Evolutionary conservation across 2,329 filamentous ascomycete species (phyloP), one percentile per base, ranked within the genome.

Genomic region (Gnomoniopsis smithogilvyi): DNA sequence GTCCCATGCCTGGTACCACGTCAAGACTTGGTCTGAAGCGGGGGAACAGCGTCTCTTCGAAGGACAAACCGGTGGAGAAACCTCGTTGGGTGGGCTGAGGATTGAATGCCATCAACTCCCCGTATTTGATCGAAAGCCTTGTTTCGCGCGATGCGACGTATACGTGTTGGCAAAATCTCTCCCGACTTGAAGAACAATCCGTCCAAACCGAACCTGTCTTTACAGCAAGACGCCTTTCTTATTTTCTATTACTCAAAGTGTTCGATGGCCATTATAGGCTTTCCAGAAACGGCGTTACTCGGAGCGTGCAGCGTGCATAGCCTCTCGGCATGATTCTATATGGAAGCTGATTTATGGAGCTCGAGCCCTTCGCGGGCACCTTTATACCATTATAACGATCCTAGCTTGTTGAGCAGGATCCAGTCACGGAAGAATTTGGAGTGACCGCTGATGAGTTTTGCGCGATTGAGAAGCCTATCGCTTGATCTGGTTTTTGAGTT

Each of bases 211-310:
- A 41, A 21, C 17, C 43, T 34, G 51, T 21, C 8, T 34, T 15
- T 10, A 46, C 22, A 33, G 17, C 46, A 3, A 4, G 36, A 12
- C n/a, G 14, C 8, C 14, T 1, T 3, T 24, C 7, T 51, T 45
- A 8, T 19, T 46, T 46, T 45, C 38, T 15, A 3, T 43, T 51
- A 12, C 26, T 21, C 17, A 46, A n/a, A 46, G 19, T 38, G 46
- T 51, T 46, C 2, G 3, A 6, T 15, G 14, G 41, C 45, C 55
- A 59, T 33, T 22, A 46, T 45, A 47, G 48, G 46, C 33, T 51
- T 53, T 41, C 24, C n/a, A 62, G 59, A 56, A n/a, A 59, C 45
- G 59, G 59, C 56, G 59, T 59, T 59, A 22, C 36, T 12, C 14
- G 52, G 52, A 34, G 52, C 52, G 47, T 47, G 41, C 24, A 14